Evolutionary conservation across 345 rosid species (phyloP).

Genomic region (Triadica sebifera): DNA sequence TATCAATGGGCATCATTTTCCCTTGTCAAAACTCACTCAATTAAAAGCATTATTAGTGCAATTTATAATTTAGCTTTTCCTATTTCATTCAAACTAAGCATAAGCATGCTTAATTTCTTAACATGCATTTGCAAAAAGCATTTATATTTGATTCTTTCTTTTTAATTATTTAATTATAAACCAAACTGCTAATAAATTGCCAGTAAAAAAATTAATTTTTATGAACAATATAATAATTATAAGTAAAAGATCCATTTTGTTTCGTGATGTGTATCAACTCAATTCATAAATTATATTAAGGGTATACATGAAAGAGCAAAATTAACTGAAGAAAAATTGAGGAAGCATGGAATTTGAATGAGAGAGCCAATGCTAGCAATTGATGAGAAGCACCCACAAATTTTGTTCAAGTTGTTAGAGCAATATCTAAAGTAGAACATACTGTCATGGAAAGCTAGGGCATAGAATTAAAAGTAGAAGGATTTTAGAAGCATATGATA

Average conservation of each 20-base stretch:
- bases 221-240: no score
- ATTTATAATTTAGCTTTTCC: slow-evolving; percentile 3
- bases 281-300: no score
- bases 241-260: no score
- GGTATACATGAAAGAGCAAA: no score
- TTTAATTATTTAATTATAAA: no score
- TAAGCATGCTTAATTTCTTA: no score
- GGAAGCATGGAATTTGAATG: background rate
- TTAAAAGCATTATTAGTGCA: background rate
- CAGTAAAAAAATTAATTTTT: no score
- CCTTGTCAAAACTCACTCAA: background rate
- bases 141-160: no score
- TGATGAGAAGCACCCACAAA: background rate
- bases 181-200: no score
- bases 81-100: background rate
- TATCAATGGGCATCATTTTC: background rate
- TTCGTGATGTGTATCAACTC: no score
- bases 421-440: background rate
- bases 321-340: background rate
- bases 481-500: background rate
- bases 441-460: slow-evolving; percentile 3
- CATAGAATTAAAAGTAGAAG: background rate
- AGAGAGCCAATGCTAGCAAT: background rate
- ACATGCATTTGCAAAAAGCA: no score
- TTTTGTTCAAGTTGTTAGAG: background rate